A percentile compares a stretch with the other conserved stretches of the same genome.
These are phyloP conservation scores for Quercus phellos DNA, from an alignment of 331 rosid genomes.

Conservation along the genomic window DNA sequence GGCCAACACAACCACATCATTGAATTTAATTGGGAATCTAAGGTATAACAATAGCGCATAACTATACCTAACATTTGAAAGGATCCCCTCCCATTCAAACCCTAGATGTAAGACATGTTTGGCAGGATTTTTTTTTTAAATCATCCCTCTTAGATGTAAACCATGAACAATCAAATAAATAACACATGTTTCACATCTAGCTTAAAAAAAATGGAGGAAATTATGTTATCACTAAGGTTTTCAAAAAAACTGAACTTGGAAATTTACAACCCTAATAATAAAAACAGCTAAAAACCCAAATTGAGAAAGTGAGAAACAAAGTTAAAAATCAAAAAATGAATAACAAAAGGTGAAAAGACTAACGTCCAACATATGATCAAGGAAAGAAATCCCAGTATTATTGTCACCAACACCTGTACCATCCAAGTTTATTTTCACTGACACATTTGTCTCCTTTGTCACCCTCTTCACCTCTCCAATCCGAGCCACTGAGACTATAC, in stretches of 20 bases:
- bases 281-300: background rate
- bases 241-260: background rate
- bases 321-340: background rate
- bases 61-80: too few relatives aligned
- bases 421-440: conserved; percentile 79
- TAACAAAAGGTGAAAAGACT: conserved; percentile 24
- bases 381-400: conserved; percentile 82
- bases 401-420: conserved; percentile 78
- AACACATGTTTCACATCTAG: background rate
- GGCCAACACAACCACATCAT: too few relatives aligned
- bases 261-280: background rate
- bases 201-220: background rate
- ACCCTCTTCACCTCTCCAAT: conserved; percentile 86
- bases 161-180: too few relatives aligned
- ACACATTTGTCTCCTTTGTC: conserved; percentile 80
- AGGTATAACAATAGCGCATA: too few relatives aligned
- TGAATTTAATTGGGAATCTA: too few relatives aligned
- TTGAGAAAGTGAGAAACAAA: background rate
- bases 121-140: too few relatives aligned
- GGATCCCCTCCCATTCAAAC: too few relatives aligned
- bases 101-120: too few relatives aligned
- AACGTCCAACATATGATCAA: conserved; percentile 96
- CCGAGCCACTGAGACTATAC: conserved; percentile 48
- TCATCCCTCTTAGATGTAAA: too few relatives aligned
- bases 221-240: too few relatives aligned